phyloP scores from a whole-genome alignment of 2,329 filamentous ascomycete genomes.

The Epichloe sylvatica region DNA sequence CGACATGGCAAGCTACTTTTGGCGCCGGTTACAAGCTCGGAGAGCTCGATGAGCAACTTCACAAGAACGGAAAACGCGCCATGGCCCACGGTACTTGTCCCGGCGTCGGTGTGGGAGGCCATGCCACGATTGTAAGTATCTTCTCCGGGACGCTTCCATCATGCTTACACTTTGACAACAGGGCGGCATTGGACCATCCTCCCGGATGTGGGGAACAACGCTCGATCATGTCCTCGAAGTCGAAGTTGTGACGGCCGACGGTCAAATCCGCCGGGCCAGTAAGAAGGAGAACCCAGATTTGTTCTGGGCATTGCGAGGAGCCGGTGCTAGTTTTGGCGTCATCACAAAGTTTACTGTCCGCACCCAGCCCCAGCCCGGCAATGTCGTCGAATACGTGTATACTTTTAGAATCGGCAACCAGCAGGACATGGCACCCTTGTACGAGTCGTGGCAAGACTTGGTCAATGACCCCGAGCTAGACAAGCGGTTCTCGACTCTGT shows the following conservation, averaged over 20 bases:
- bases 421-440: conserved; percentile 32
- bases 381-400: conserved; percentile 46
- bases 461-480: conserved; percentile 40
- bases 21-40: conserved; percentile 40
- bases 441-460: conserved; percentile 44
- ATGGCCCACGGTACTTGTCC: conserved; percentile 48
- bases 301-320: conserved; percentile 43
- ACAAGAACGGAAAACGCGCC: conserved; percentile 38
- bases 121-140: conserved; percentile 37
- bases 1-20: conserved; percentile 39
- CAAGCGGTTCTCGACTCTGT: conserved; percentile 42
- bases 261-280: conserved; percentile 34
- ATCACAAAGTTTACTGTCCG: conserved; percentile 42
- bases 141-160: background rate
- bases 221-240: conserved; percentile 42
- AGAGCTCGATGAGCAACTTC: conserved; percentile 35
- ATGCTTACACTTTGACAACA: conserved; percentile 11
- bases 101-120: conserved; percentile 41
- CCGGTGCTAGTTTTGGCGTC: conserved; percentile 41
- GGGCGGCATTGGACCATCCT: conserved; percentile 45
- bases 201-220: conserved; percentile 43
- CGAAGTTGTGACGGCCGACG: conserved; percentile 43
- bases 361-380: conserved; percentile 40
- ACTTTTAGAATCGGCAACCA: conserved; percentile 35
- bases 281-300: conserved; percentile 35